Percentiles rank a stretch among this genome's conserved stretches.
These are phyloP conservation scores for Hypoxylon cercidicola DNA, from an alignment of 495 filamentous ascomycete genomes.

Conservation along the genomic window DNA sequence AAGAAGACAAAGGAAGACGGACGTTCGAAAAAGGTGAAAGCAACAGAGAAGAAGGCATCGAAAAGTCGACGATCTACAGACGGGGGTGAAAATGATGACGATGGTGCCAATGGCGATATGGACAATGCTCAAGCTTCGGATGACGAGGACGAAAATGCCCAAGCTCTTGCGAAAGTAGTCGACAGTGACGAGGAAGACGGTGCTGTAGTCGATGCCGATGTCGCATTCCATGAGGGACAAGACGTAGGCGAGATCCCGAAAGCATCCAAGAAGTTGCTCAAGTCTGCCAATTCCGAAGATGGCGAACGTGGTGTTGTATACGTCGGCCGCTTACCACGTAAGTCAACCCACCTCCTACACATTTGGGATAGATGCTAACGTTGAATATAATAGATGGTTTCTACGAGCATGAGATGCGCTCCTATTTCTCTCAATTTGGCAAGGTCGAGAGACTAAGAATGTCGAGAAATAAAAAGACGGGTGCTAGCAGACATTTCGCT, in stretches of 20 bases:
- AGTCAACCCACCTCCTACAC: constrained; percentile 4
- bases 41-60: constrained; percentile 31
- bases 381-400: constrained; percentile 69
- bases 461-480: constrained; percentile 89
- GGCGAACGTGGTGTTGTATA: constrained; percentile 83
- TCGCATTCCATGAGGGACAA: constrained; percentile 58
- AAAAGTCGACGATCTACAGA: constrained; percentile 40
- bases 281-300: constrained; percentile 56
- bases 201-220: constrained; percentile 65
- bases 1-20: constrained; percentile 39
- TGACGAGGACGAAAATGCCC: constrained; percentile 56
- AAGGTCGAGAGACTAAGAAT: constrained; percentile 80
- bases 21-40: constrained; percentile 46
- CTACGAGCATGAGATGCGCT: constrained; percentile 93
- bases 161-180: constrained; percentile 76
- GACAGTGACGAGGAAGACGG: constrained; percentile 77
- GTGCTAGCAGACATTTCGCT: constrained; percentile 87
- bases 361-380: constrained; percentile 37
- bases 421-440: constrained; percentile 97
- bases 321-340: constrained; percentile 83
- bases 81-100: constrained; percentile 40
- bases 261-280: constrained; percentile 68
- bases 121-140: constrained; percentile 44
- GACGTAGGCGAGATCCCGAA: constrained; percentile 71
- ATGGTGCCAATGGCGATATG: constrained; percentile 44